Conservation (phyloP, 2,329 filamentous ascomycete species). For the Colletotrichum gigasporum region DNA sequence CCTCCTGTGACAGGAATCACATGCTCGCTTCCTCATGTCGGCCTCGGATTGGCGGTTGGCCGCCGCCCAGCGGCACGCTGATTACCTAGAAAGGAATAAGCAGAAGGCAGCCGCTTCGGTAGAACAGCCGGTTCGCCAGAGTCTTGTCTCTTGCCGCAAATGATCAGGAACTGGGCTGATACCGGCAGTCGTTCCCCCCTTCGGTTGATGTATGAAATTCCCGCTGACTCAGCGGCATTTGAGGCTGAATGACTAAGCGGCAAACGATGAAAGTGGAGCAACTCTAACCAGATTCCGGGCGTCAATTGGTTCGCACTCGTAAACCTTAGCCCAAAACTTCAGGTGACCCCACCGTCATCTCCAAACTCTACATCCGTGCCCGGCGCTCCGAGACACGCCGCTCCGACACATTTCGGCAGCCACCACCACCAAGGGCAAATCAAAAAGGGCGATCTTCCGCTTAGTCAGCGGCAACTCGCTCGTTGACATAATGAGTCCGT, state of each 20-base stretch:
- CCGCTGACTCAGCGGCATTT: conserved; percentile 21
- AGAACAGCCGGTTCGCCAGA: neutral
- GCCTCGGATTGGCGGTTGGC: neutral
- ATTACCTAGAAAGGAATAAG: neutral
- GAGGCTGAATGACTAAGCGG: neutral
- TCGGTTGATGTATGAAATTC: conserved; percentile 16
- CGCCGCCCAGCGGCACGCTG: conserved; percentile 18
- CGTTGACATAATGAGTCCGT: neutral
- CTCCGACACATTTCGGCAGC: conserved; percentile 1
- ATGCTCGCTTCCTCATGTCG: conserved; percentile 46
- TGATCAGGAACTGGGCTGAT: neutral
- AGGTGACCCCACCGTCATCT: neutral
- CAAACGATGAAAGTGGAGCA: neutral
- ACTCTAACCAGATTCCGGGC: neutral
- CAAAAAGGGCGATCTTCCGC: neutral
- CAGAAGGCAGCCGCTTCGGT: neutral
- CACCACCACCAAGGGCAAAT: neutral
- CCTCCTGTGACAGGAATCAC: conserved; percentile 58
- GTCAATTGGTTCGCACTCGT: neutral
- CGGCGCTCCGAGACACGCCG: conserved; percentile 11
- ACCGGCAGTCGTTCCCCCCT: conserved; percentile 8
- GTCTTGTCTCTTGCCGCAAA: neutral
- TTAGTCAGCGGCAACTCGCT: conserved; percentile 3
- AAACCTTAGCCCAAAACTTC: conserved; percentile 7
- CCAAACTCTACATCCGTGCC: neutral